Conservation (phyloP, 805 yeast genomes). For the Scheffersomyces ergatensis region DNA sequence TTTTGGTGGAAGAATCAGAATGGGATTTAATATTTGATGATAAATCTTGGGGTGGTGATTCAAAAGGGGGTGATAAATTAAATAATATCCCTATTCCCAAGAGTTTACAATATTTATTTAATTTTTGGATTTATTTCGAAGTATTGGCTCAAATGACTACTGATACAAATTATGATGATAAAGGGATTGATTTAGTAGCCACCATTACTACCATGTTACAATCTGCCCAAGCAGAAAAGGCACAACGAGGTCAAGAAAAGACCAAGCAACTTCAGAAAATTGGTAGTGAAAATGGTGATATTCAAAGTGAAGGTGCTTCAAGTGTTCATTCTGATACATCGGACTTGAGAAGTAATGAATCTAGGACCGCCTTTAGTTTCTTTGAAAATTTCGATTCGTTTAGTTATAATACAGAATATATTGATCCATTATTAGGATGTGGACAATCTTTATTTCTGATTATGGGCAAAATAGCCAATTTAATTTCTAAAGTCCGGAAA, state of each 20-base stretch:
- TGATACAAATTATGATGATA: constrained; percentile 43
- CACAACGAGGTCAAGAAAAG: constrained; percentile 6
- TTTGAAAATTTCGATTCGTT: constrained; percentile 42
- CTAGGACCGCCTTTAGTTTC: constrained; percentile 13
- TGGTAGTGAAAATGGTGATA: background rate
- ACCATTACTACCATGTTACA: constrained; percentile 34
- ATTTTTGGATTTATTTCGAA: constrained; percentile 68
- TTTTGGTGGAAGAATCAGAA: constrained; percentile 28
- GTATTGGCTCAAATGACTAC: constrained; percentile 66
- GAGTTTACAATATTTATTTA: constrained; percentile 51
- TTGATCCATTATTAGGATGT: constrained; percentile 69
- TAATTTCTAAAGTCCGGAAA: constrained; percentile 49
- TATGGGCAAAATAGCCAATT: constrained; percentile 60
- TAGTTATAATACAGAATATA: constrained; percentile 31
- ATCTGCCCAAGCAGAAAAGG: constrained; percentile 15
- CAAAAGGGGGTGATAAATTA: constrained; percentile 2
- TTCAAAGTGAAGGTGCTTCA: constrained; percentile 1
- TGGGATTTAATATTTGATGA: constrained; percentile 26
- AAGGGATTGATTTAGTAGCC: constrained; percentile 41
- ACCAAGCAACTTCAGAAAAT: constrained; percentile 4
- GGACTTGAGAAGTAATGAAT: too few species aligned
- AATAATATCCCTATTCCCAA: constrained; percentile 28
- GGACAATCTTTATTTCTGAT: constrained; percentile 63
- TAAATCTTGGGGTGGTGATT: constrained; percentile 3
- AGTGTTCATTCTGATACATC: background rate